These are phyloP conservation scores for Pythium dissimile DNA, from an alignment of 352 stramenopile species.

Conservation along the genomic window DNA sequence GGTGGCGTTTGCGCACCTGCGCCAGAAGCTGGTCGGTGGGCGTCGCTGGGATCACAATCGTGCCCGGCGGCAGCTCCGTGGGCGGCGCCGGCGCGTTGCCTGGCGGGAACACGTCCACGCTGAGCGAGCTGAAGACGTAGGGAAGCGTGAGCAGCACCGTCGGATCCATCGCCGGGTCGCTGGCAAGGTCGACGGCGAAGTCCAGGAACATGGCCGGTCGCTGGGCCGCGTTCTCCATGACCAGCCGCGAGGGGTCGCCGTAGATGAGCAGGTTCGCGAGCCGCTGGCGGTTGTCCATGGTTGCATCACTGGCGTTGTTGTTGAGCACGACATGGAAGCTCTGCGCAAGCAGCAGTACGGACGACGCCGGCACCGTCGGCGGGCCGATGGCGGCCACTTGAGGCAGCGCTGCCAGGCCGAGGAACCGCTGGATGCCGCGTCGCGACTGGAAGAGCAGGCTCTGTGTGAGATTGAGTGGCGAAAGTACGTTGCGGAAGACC, in stretches of 20 bases:
- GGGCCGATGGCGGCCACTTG: slow-evolving; percentile 26
- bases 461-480: slow-evolving; percentile 29
- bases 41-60: slow-evolving; percentile 27
- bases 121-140: slow-evolving; percentile 47
- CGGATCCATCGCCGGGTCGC: slow-evolving; percentile 7
- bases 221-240: neutral
- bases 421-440: slow-evolving; percentile 36
- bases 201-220: slow-evolving; percentile 46
- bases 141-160: slow-evolving; percentile 26
- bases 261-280: slow-evolving; percentile 43
- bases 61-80: slow-evolving; percentile 2
- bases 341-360: slow-evolving; percentile 43
- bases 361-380: slow-evolving; percentile 19
- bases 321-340: slow-evolving; percentile 31
- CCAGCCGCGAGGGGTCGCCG: slow-evolving; percentile 33
- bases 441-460: slow-evolving; percentile 47
- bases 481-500: slow-evolving; percentile 40
- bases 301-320: slow-evolving; percentile 15
- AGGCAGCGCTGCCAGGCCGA: slow-evolving; percentile 25
- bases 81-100: slow-evolving; percentile 32
- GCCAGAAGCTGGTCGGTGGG: slow-evolving; percentile 31
- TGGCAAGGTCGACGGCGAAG: slow-evolving; percentile 22
- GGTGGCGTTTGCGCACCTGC: slow-evolving; percentile 35
- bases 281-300: slow-evolving; percentile 21
- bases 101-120: slow-evolving; percentile 32